A percentile compares a stretch with the other conserved stretches of the same genome.
phyloP scores from a whole-genome alignment of 2,329 filamentous ascomycete genomes.

The Tolypocladium guangdongense region DNA sequence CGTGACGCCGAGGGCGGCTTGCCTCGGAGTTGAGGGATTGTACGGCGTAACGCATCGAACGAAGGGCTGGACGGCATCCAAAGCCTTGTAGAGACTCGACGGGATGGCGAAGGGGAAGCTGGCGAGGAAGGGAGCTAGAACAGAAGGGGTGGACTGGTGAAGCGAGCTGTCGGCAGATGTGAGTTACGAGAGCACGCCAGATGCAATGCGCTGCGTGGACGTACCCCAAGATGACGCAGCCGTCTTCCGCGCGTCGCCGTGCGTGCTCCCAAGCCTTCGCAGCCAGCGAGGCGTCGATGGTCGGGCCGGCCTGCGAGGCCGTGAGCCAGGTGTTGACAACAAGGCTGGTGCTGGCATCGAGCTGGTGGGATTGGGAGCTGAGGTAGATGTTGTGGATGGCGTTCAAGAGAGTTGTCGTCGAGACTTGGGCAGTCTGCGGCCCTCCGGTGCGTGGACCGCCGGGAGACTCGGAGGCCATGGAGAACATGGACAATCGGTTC shows the following conservation, averaged over 20 bases:
- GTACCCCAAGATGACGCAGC: slow-evolving; percentile 81
- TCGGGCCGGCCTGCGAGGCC: slow-evolving; percentile 58
- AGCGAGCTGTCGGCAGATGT: slow-evolving; percentile 51
- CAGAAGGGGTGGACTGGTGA: slow-evolving; percentile 76
- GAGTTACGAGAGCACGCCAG: neutral
- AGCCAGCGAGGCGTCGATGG: slow-evolving; percentile 69
- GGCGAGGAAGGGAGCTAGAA: slow-evolving; percentile 70
- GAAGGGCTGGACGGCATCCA: slow-evolving; percentile 78
- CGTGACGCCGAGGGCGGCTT: slow-evolving; percentile 70
- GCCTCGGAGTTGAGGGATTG: slow-evolving; percentile 74
- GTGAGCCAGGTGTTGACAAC: slow-evolving; percentile 96
- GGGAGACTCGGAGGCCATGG: slow-evolving; percentile 52
- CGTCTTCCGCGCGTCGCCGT: slow-evolving; percentile 85
- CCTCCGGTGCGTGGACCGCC: slow-evolving; percentile 46
- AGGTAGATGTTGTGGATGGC: slow-evolving; percentile 83
- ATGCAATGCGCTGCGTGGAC: slow-evolving; percentile 15
- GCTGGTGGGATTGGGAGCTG: slow-evolving; percentile 66
- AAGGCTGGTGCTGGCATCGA: slow-evolving; percentile 83
- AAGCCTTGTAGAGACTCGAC: slow-evolving; percentile 60
- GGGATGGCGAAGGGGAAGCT: slow-evolving; percentile 74
- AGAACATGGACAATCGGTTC: slow-evolving; percentile 59
- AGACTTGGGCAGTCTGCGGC: slow-evolving; percentile 68
- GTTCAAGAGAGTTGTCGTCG: slow-evolving; percentile 87
- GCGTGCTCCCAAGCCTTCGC: slow-evolving; percentile 93
- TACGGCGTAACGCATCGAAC: slow-evolving; percentile 76